Evolutionary conservation across 768 basidiomycete species (phyloP), one percentile per base, ranked within the genome.

Genomic region (Tephrocybe sp.): DNA sequence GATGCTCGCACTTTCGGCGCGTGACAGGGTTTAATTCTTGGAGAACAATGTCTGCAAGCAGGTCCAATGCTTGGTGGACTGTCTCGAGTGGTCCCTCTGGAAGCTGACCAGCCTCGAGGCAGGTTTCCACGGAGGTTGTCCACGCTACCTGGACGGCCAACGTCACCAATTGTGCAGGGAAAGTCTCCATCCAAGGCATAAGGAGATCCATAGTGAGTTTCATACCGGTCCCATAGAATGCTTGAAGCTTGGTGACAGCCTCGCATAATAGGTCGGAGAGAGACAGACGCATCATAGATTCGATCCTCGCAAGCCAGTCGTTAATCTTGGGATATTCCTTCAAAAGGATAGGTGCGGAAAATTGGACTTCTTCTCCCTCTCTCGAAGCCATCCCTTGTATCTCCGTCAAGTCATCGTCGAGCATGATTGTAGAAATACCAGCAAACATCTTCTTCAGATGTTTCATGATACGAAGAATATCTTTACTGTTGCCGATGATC

Each of bases 391-490:
- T 95, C 45, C 91, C 94, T 55, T 86, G 84, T 49, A 98, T 94
- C 61, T 87, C 81, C 4, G 91, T 86, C 54, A 89, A 64, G 40
- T 94, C 92, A 15, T 93, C 91, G 63, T 97, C 91, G 22, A 98
- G 77, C 58, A 73, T 78, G 57, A 98, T 77, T 0, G 93, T 94
- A 1, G 93, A 87, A 31, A 99, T 87, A 22, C 97, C 97, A 18
- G 97, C 97, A 69, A 99, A 99, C 97, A 99, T 99, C 79, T 99
- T 99, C 76, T 97, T 98, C 52, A 99, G 77, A 71, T 98, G 97
- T 60, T 99, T 99, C 91, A 97, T 93, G 68, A 98, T 91, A 31
- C 97, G 88, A 37, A 93, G 70, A 58, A 98, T 97, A 62, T 98
- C 94, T 68, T 97, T 99, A 79, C 93, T 97, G 73, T 99, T 99